A percentile compares a stretch with the other conserved stretches of the same genome.
Evolutionary conservation across 73 alveolate genomes (phyloP).

Genomic region (Paramecium sexaurelia): DNA sequence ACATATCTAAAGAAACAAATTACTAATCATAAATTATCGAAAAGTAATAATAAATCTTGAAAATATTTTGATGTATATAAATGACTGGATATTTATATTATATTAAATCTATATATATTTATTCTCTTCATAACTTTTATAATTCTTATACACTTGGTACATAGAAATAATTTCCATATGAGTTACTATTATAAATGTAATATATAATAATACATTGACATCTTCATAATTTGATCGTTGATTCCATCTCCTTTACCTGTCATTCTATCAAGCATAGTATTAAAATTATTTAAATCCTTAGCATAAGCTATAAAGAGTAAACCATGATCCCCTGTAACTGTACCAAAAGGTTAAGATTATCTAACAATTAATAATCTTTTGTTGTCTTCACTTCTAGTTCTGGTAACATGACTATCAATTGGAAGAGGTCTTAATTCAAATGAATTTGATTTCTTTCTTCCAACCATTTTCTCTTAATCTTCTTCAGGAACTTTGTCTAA

Average conservation of each 20-base stretch:
- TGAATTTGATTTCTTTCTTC: background rate
- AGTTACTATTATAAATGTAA: background rate
- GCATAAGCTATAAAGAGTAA: constrained; percentile 45
- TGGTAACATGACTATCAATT: constrained; percentile 40
- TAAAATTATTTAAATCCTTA: constrained; percentile 22
- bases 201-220: background rate
- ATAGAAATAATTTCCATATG: constrained; percentile 44
- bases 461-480: constrained; percentile 31
- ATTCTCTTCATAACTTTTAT: background rate
- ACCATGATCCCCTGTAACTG: constrained; percentile 51
- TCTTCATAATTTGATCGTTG: constrained; percentile 21
- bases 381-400: constrained; percentile 25
- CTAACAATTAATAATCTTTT: constrained; percentile 14
- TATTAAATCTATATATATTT: background rate
- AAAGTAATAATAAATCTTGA: background rate
- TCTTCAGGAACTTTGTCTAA: background rate
- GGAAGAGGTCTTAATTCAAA: constrained; percentile 32
- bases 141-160: constrained; percentile 39
- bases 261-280: constrained; percentile 39
- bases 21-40: background rate
- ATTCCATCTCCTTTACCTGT: constrained; percentile 39
- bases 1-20: background rate
- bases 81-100: background rate
- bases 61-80: background rate
- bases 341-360: constrained; percentile 40